phyloP scores from a whole-genome alignment of 768 basidiomycete genomes.

The Tulasnella sp. region DNA sequence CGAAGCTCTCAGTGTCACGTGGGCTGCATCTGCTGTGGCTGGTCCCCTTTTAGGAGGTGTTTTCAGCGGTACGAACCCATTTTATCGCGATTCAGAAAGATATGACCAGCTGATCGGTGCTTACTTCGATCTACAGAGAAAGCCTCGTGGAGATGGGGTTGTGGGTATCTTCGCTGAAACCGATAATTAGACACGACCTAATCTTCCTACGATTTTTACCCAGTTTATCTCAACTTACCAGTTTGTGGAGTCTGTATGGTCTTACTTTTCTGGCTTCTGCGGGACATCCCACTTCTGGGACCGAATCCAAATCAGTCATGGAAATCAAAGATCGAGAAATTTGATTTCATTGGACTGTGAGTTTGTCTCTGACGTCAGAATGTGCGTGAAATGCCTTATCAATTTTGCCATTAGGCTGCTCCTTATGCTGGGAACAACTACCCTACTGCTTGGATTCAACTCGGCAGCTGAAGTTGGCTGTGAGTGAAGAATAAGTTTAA shows the following conservation, averaged over 20 bases:
- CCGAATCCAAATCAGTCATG: neutral
- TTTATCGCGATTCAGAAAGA: neutral
- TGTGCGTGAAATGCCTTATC: neutral
- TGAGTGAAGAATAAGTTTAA: slow-evolving; percentile 29
- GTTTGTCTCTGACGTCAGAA: slow-evolving; percentile 24
- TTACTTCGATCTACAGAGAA: slow-evolving; percentile 5
- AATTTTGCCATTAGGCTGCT: slow-evolving; percentile 35
- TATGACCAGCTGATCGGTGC: neutral
- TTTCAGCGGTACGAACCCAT: slow-evolving; percentile 51
- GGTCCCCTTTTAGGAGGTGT: slow-evolving; percentile 72
- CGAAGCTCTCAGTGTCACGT: slow-evolving; percentile 70
- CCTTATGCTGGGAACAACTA: slow-evolving; percentile 63
- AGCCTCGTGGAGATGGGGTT: slow-evolving; percentile 73
- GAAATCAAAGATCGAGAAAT: slow-evolving; percentile 35
- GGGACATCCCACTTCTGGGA: slow-evolving; percentile 20
- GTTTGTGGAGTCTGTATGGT: slow-evolving; percentile 48
- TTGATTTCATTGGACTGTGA: slow-evolving; percentile 72
- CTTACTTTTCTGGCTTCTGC: slow-evolving; percentile 48
- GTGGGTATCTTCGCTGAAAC: slow-evolving; percentile 35
- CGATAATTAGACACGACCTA: slow-evolving; percentile 17
- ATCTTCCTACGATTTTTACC: slow-evolving; percentile 17
- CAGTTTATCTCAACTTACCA: slow-evolving; percentile 77
- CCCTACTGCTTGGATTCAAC: slow-evolving; percentile 68
- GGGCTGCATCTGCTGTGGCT: slow-evolving; percentile 75
- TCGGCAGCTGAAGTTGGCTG: slow-evolving; percentile 57